Evolutionary conservation across 768 basidiomycete genomes (phyloP), one percentile per base, ranked within the genome.

Genomic region (Leccinum ochraceum): DNA sequence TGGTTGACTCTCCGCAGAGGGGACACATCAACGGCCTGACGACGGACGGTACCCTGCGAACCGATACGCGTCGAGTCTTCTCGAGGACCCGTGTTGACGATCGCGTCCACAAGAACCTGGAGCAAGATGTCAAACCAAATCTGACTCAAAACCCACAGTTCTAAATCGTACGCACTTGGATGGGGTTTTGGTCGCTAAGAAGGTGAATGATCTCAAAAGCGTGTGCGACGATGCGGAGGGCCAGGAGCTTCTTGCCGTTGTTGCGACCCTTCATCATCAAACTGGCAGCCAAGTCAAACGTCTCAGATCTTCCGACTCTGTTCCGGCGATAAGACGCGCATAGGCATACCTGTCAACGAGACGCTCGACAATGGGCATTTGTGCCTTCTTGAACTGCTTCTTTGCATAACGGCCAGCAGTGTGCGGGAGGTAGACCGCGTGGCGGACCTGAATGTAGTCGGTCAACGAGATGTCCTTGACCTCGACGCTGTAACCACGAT

Each of bases 221-320:
- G 79, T 99, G 97, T 61, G 94, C 92, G 73, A 99, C 97, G 72
- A 99, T 99, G 79, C 97, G 94, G 78, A 99, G 93, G 71, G 97
- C 90, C 78, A 99, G 80, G 76, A 98, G 88, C 81, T 98, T 98
- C 85, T 98, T 98, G 75, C 97, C 97, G 81, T 95, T 98, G 89
- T 98, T 99, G 79, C 97, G 95, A 63, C 97, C 97, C 82, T 98
- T 97, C 97, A 99, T 99, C 97, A 99, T 99, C 76, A 99, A 80
- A 78, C 94, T 96, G 30, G 22, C 34, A 11, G n/a, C 13, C 58
- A 55, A 30, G 36, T 56, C 20, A 26, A 54, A 37, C 17, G 17
- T 24, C 48, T 65, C 30, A 62, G 57, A 16, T 34, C 30, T 32
- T 50, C 22, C 34, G 48, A 28, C 51, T 58, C 11, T 54, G 16